Base-by-base conservation (phyloP, 1,284 basidiomycete species). In the Ustilago vetiveriae region DNA sequence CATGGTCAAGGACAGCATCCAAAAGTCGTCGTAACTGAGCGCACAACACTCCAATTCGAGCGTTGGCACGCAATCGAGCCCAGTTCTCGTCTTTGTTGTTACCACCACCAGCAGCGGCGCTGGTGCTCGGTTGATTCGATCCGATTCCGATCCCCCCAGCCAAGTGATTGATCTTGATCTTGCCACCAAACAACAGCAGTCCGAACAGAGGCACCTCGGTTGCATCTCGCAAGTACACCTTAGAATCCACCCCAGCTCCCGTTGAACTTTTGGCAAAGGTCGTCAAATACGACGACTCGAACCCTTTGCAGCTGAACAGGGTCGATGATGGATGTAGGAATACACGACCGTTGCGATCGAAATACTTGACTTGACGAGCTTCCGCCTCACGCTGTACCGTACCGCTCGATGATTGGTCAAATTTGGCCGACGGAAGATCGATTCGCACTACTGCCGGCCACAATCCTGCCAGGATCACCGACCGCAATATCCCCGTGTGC, bases 121-220 rank as follows among this genome's bases (percentile, higher is more conserved):
- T n/a, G n/a, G n/a, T n/a, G n/a, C n/a, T n/a, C n/a, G n/a, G n/a
- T 30, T 51, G 56, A 24, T 66, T 74, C 13, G 73, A 63, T 10
- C 67, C 64, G 32, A 80, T 67, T 14, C 87, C 88, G 32, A 95
- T 84, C 23, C 87, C 89, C 44, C 95, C 83, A 0, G 90, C 91
- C 16, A 70, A 55, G 33, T 74, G 90, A 74, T 94, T 89, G 56
- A 94, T 88, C 14, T 87, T 84, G 23, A 95, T 87, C 16, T 85
- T 85, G 0, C 92, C 92, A 3, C 93, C 92, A 72, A 96, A 92
- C 10, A 96, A 84, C 38, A 96, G 82, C 19, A 95, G 83, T 1
- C 88, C 90, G 79, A 92, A 95, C 21, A 94, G 83, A 1, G 92
- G 92, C n/a, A 91, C 87, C 86, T 95, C 91, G 1, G 92, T 94